These are phyloP conservation scores for Lachnellula subtilissima DNA, from an alignment of 2,329 filamentous ascomycete genomes.

Conservation along the genomic window DNA sequence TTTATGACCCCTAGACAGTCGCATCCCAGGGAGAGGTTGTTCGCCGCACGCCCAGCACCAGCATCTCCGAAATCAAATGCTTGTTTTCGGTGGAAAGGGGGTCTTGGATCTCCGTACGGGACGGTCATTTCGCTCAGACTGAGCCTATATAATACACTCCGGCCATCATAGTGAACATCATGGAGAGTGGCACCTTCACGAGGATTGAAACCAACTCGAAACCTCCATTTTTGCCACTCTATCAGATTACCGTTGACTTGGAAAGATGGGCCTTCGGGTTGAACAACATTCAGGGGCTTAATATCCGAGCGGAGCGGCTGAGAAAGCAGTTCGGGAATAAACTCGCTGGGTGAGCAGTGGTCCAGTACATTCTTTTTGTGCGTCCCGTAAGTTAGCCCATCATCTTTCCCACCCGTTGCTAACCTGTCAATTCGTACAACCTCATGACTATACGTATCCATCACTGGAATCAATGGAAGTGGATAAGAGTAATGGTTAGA, in stretches of 20 bases:
- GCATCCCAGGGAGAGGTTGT: slow-evolving; percentile 62
- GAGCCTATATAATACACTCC: slow-evolving; percentile 53
- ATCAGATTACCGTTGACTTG: slow-evolving; percentile 40
- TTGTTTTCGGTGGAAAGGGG: slow-evolving; percentile 60
- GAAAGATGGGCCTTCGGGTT: slow-evolving; percentile 59
- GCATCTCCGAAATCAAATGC: slow-evolving; percentile 66
- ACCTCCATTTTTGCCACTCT: slow-evolving; percentile 53
- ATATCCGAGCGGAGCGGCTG: slow-evolving; percentile 39
- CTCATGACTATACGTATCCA: slow-evolving; percentile 42
- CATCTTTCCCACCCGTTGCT: slow-evolving; percentile 33
- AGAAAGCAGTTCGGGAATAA: slow-evolving; percentile 37
- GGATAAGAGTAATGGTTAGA: slow-evolving; percentile 47
- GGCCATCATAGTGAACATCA: slow-evolving; percentile 54
- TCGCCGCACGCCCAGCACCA: slow-evolving; percentile 58
- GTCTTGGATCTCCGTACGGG: slow-evolving; percentile 57
- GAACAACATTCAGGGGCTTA: slow-evolving; percentile 57
- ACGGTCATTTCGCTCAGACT: slow-evolving; percentile 57
- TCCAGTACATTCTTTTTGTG: slow-evolving; percentile 41
- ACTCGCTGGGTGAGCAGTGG: slow-evolving; percentile 33
- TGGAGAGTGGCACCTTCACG: slow-evolving; percentile 57
- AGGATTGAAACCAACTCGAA: slow-evolving; percentile 56
- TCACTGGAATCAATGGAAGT: slow-evolving; percentile 42
- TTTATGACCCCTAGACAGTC: slow-evolving; percentile 65
- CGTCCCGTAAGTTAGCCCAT: slow-evolving; percentile 40
- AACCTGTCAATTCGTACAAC: slow-evolving; percentile 46